phyloP scores from a whole-genome alignment of 768 basidiomycete genomes.

The Amylocystis lapponica region DNA sequence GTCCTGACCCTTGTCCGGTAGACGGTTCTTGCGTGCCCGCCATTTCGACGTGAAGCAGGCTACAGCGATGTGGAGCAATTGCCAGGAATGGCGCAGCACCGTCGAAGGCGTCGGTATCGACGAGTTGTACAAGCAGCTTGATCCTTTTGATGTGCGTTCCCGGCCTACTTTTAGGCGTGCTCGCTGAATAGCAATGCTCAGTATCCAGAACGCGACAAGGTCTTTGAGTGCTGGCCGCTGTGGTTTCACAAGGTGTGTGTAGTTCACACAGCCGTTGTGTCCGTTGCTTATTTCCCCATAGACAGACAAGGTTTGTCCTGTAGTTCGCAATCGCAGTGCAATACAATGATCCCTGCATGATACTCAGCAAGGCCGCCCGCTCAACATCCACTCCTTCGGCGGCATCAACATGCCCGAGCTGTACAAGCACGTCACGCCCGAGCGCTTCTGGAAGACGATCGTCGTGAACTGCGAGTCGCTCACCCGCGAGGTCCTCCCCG shows the following conservation, averaged over 20 bases:
- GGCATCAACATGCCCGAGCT: constrained; percentile 39
- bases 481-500: constrained; percentile 61
- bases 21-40: constrained; percentile 74
- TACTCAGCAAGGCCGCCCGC: constrained; percentile 66
- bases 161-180: background rate
- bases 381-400: constrained; percentile 64
- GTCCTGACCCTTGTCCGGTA: constrained; percentile 20
- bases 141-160: constrained; percentile 62
- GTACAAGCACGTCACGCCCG: constrained; percentile 24
- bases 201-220: constrained; percentile 65
- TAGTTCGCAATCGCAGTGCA: constrained; percentile 25
- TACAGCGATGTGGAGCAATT: constrained; percentile 61
- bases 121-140: constrained; percentile 51
- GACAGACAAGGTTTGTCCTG: constrained; percentile 79
- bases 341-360: constrained; percentile 31
- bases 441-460: constrained; percentile 45
- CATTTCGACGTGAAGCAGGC: constrained; percentile 54
- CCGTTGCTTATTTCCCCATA: constrained; percentile 17
- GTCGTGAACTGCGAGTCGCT: constrained; percentile 63
- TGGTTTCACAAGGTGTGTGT: constrained; percentile 65
- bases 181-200: constrained; percentile 20
- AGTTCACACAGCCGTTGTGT: background rate
- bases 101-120: constrained; percentile 64
- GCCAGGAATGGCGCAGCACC: constrained; percentile 62
- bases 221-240: constrained; percentile 75